These are phyloP conservation scores for Emergomyces pasteurianus DNA, from an alignment of 2,329 filamentous ascomycete genomes.

Conservation along the genomic window DNA sequence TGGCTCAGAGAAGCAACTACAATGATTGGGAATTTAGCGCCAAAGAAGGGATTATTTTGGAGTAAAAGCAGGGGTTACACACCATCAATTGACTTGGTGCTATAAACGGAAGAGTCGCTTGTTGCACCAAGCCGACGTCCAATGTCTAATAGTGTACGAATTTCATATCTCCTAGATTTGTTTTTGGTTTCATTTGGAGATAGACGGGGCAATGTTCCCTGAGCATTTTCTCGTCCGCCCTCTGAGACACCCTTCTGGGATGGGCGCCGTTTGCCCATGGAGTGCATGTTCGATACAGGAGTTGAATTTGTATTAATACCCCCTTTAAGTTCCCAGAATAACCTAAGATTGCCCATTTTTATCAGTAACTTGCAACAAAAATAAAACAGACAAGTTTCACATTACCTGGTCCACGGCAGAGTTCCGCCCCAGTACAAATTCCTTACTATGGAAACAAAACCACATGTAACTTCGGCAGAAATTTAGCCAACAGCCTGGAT, in stretches of 20 bases:
- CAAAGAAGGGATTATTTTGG: neutral
- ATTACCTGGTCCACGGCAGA: neutral
- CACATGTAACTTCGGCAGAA: neutral
- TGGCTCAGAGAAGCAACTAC: neutral
- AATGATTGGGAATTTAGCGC: neutral
- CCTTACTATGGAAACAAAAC: neutral
- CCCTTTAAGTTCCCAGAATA: neutral
- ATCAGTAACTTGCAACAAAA: neutral
- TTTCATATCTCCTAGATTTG: slow-evolving; percentile 26
- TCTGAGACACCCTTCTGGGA: neutral
- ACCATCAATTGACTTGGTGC: neutral
- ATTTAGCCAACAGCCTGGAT: neutral
- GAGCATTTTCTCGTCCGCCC: neutral
- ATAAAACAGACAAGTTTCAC: neutral
- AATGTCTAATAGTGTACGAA: slow-evolving; percentile 26
- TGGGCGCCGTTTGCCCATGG: neutral
- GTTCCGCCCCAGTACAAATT: neutral
- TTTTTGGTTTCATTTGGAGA: slow-evolving; percentile 1
- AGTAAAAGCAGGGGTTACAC: neutral
- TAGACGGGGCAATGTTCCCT: neutral
- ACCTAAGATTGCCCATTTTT: neutral
- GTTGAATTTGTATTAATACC: neutral
- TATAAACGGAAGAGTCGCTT: neutral
- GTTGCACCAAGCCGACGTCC: slow-evolving; percentile 11
- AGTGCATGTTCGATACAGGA: neutral